These are phyloP conservation scores for Schoenoplectus tabernaemontani DNA, from an alignment of 202 grass and related monocot genomes.

Conservation along the genomic window DNA sequence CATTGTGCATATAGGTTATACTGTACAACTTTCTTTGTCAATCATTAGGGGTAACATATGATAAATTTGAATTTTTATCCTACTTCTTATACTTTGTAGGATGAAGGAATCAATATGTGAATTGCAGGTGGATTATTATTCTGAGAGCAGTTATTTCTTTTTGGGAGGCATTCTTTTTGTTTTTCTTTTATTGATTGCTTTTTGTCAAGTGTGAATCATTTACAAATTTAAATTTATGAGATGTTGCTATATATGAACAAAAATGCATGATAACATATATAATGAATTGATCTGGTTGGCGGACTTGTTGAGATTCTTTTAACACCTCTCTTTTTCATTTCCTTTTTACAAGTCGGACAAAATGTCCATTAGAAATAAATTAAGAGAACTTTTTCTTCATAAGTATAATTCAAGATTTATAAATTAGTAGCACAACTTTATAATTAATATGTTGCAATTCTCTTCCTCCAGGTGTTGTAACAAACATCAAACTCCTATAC, in stretches of 20 bases:
- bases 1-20: neutral
- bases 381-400: neutral
- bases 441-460: neutral
- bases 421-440: neutral
- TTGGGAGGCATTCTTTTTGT: neutral
- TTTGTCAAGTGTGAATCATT: neutral
- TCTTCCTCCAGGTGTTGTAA: neutral
- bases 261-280: too few species aligned
- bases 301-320: neutral
- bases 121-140: neutral
- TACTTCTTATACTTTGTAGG: neutral
- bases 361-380: neutral
- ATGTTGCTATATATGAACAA: too few species aligned
- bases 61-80: neutral
- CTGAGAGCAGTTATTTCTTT: neutral
- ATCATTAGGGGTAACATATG: neutral
- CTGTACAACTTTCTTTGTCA: neutral
- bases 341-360: neutral
- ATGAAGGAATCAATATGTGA: neutral
- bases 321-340: neutral
- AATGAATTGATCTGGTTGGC: neutral
- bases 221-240: neutral
- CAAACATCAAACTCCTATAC: constrained; percentile 16
- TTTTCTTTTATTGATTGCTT: too few species aligned
- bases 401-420: neutral